phyloP scores from a whole-genome alignment of 768 basidiomycete species.

The Neoboletus subvelutipes region DNA sequence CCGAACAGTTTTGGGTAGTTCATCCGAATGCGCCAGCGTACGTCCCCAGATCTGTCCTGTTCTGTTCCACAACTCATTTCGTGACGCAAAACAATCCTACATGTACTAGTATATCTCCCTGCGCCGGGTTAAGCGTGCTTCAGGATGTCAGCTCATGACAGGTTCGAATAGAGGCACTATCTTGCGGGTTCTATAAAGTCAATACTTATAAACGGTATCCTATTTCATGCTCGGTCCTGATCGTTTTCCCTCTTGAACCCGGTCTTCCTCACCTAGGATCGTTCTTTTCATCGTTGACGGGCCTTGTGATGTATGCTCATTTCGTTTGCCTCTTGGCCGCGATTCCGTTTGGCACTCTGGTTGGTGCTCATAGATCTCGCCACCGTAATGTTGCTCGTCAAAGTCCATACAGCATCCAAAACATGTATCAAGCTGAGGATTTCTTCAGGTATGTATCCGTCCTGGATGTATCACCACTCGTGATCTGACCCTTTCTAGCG shows the following conservation, averaged over 20 bases:
- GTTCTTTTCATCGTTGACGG: not conserved
- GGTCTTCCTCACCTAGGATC: not conserved
- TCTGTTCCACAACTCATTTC: not conserved
- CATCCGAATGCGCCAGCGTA: not conserved
- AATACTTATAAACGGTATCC: slow-evolving; percentile 5
- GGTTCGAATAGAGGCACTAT: not conserved
- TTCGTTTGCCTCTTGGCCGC: slow-evolving; percentile 26
- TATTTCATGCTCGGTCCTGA: not conserved
- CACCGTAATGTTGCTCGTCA: slow-evolving; percentile 27
- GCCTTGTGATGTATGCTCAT: slow-evolving; percentile 22
- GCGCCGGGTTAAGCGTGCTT: not conserved
- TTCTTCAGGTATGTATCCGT: slow-evolving; percentile 53
- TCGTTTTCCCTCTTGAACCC: not conserved
- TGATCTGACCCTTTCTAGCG: slow-evolving; percentile 34
- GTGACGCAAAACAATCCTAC: not conserved
- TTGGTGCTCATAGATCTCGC: slow-evolving; percentile 26
- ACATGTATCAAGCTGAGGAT: slow-evolving; percentile 41
- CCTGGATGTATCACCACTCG: not conserved
- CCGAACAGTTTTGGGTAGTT: too few relatives aligned
- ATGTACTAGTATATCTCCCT: too few relatives aligned
- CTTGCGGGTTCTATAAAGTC: not conserved
- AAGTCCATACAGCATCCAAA: slow-evolving; percentile 33
- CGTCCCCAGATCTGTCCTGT: not conserved
- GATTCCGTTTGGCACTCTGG: slow-evolving; percentile 32
- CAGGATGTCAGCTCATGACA: not conserved